Base-by-base conservation (phyloP, 371 early-diverging fungal genomes). In the Syncephalis plumigaleata region DNA sequence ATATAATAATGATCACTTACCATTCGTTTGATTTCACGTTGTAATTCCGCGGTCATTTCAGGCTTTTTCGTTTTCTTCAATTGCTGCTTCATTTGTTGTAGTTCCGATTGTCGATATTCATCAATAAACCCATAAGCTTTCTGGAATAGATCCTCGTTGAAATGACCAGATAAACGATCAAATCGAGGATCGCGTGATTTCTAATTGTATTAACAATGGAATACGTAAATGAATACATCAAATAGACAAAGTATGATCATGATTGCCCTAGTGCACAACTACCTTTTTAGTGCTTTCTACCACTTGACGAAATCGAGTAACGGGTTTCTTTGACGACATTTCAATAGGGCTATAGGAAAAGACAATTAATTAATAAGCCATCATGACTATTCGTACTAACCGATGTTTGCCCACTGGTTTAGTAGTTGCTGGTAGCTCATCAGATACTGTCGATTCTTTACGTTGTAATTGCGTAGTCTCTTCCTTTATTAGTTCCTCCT, bases 111-210 rank as follows among this genome's bases (percentile, higher is more conserved):
- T 50, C 75, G 73, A 54, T 81, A 78, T n/a, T 83, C 75, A 18
- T 77, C 61, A 26, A 92, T 49, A 55, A 90, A 92, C 3, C 55
- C 60, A 60, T 88, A 92, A 9, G 87, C 77, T 52, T 81, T 78
- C 54, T 83, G 71, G 59, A 84, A 92, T 40, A 91, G 51, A 45
- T 82, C 90, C 47, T 81, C 74, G 60, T 91, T 90, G 44, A 83
- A 68, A 45, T 76, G 65, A 9, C 92, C 92, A 0, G 80, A 73
- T 16, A 82, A 52, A 38, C 69, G 67, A 56, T 88, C 88, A 59
- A 92, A 92, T 40, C 92, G 67, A 21, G 92, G 92, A 64, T 92
- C 92, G 17, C 86, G 71, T 17, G 63, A 57, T 66, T 73, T 70
- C 70, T 73, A 36, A 24, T 22, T 4, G 11, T 21, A 9, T 37